Base-by-base conservation (phyloP, 2,329 filamentous ascomycete genomes). In the Hymenoscyphus albidus region DNA sequence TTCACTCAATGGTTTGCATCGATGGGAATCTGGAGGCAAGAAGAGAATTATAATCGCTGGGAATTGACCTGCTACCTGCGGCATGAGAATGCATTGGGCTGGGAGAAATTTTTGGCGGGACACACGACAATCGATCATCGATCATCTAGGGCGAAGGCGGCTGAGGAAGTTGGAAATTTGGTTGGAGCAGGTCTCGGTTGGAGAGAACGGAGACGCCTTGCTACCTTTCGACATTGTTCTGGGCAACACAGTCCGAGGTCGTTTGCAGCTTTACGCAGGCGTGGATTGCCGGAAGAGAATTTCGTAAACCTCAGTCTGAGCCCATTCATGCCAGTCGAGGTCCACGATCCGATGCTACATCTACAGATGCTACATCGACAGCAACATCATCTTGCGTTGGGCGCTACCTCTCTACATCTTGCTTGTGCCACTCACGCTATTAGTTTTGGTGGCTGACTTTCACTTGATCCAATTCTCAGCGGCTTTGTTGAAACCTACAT, bases 21-120 rank as follows among this genome's bases (percentile, higher is more conserved):
- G 86, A 88, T 85, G 86, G 86, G 86, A 88, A 88, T 88, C 76
- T 83, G 85, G 81, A 85, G 84, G 85, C 84, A 71, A 88, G 85
- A 86, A 69, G 70, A 79, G 82, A 74, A 77, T 69, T 69, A 69
- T 67, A 63, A 70, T 70, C 77, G 80, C 82, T 81, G 79, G 76
- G 73, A 81, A 83, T 86, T 87, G 86, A 83, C 83, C 83, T 85
- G 80, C 77, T 79, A 78, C 80, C 80, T 77, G 68, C 68, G 70
- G 74, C 74, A 74, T 74, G 73, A 70, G 70, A 75, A 73, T 74
- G 74, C 73, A 67, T 75, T 70, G 73, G 73, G 72, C 66, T 61
- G 58, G 67, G 67, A 73, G 70, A 74, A 74, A 73, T 70, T 65
- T 64, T 67, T 68, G 67, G 65, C 72, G 72, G 66, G 67, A 74